Evolutionary conservation across 2,329 filamentous ascomycete genomes (phyloP).

Genomic region (Colletotrichum lupini): DNA sequence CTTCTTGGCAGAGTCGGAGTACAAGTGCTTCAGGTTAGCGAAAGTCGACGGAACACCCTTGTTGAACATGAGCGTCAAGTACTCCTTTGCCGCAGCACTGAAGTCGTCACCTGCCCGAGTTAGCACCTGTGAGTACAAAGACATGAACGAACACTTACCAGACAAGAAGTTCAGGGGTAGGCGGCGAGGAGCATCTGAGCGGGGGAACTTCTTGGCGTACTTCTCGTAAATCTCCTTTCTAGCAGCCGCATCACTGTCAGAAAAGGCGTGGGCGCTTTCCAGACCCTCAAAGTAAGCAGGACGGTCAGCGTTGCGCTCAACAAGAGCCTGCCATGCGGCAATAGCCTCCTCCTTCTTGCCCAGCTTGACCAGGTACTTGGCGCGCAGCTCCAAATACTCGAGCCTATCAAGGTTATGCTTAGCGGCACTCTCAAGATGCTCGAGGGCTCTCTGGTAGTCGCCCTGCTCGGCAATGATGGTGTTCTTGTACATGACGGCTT

Average conservation of each 20-base stretch:
- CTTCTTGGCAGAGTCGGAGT: slow-evolving; percentile 81
- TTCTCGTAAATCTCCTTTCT: slow-evolving; percentile 79
- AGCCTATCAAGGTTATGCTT: slow-evolving; percentile 86
- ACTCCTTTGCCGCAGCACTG: slow-evolving; percentile 78
- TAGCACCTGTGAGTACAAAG: slow-evolving; percentile 27
- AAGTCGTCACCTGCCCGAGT: slow-evolving; percentile 76
- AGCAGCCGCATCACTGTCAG: slow-evolving; percentile 67
- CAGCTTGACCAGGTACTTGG: slow-evolving; percentile 84
- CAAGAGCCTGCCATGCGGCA: slow-evolving; percentile 80
- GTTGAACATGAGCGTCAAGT: slow-evolving; percentile 85
- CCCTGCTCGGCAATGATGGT: slow-evolving; percentile 91
- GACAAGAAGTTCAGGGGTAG: slow-evolving; percentile 90
- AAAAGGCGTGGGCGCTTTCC: slow-evolving; percentile 55
- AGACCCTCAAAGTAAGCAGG: slow-evolving; percentile 86
- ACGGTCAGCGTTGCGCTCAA: slow-evolving; percentile 91
- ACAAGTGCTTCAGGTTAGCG: slow-evolving; percentile 94
- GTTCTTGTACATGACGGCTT: slow-evolving; percentile 96
- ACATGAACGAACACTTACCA: slow-evolving; percentile 56
- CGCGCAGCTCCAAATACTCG: slow-evolving; percentile 85
- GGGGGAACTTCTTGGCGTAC: slow-evolving; percentile 83
- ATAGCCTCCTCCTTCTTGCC: slow-evolving; percentile 83
- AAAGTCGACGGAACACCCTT: slow-evolving; percentile 97
- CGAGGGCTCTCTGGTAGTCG: slow-evolving; percentile 82
- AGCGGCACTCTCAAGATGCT: slow-evolving; percentile 82
- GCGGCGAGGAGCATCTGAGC: slow-evolving; percentile 85